Evolutionary conservation across 495 filamentous ascomycete species (phyloP), one percentile per base, ranked within the genome.

Genomic region (Lasiosphaeria miniovina): DNA sequence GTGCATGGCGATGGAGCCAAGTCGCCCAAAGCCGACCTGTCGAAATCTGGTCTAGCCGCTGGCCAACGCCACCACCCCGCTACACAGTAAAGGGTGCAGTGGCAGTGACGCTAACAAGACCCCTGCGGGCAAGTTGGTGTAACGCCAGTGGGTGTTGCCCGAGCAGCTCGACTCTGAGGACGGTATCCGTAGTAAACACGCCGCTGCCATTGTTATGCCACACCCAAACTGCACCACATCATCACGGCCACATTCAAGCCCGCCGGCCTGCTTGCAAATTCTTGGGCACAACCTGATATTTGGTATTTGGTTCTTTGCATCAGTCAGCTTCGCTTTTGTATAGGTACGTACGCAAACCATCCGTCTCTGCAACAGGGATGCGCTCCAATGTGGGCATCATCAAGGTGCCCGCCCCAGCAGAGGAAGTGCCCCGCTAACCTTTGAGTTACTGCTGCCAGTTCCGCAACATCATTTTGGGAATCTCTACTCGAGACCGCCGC

Each of bases 381-480:
- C 43, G 7, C 5, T 46, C 1, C 43, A 14, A 5, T n/a, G 5
- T 2, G 5, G 5, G 15, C 11, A 46, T 41, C 38, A 41, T 41
- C 12, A 11, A 46, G 11, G 12, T 46, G 12, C 11, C 43, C 15
- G 12, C 43, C 12, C 11, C 17, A 34, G 32, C 9, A 7, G 24
- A 4, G 48, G 34, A 49, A 63, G 54, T 62, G 57, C 70, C 69
- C 69, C 71, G 66, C 71, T 69, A 71, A 71, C 65, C 15, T 34
- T 36, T 43, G 59, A 57, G 52, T 48, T 46, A 45, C 38, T 33
- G 10, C 32, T 17, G 31, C 31, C 64, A 69, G 66, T 61, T 69
- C 68, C 61, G 51, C 50, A 64, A 63, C 58, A 67, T 67, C 38
- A 46, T 62, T 58, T 61, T 40, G 55, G 59, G 33, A 49, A 45